Conservation (phyloP, 2,329 filamentous ascomycete genomes). For the Endocalyx cinctus region DNA sequence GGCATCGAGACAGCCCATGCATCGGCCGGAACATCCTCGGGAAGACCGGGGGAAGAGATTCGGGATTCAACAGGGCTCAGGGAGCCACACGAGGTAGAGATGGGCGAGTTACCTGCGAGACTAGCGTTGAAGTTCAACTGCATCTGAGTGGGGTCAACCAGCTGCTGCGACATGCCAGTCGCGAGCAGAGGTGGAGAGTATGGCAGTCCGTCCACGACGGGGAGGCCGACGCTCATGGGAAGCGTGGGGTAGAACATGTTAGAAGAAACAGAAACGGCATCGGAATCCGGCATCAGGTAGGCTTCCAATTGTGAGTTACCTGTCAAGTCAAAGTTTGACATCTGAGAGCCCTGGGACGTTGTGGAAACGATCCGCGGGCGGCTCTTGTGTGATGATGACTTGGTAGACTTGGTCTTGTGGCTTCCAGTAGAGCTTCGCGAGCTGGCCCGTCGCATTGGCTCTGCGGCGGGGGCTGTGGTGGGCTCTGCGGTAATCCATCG, state of each 20-base stretch:
- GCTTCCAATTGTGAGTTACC: constrained; percentile 50
- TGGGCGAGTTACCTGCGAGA: constrained; percentile 45
- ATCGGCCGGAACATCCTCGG: constrained; percentile 48
- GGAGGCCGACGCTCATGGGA: constrained; percentile 40
- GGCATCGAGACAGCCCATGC: constrained; percentile 40
- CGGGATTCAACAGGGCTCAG: constrained; percentile 50
- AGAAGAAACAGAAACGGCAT: constrained; percentile 40
- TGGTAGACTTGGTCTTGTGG: constrained; percentile 40
- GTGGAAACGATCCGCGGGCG: constrained; percentile 42
- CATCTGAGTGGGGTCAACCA: constrained; percentile 54
- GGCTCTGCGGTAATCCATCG: constrained; percentile 41
- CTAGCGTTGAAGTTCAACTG: constrained; percentile 48
- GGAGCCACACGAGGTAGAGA: constrained; percentile 45
- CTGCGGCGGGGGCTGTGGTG: constrained; percentile 31
- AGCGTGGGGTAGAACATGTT: constrained; percentile 49
- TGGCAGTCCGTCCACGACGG: constrained; percentile 36
- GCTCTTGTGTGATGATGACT: constrained; percentile 37
- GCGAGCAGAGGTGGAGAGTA: constrained; percentile 38
- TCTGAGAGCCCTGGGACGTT: constrained; percentile 42
- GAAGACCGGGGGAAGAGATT: constrained; percentile 43
- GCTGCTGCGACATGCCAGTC: constrained; percentile 43
- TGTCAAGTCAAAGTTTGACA: constrained; percentile 49
- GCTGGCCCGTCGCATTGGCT: constrained; percentile 41
- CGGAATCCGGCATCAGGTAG: constrained; percentile 47
- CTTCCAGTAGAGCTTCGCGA: constrained; percentile 41